Conservation (phyloP, 83 land plant species). For the Thuja plicata region DNA sequence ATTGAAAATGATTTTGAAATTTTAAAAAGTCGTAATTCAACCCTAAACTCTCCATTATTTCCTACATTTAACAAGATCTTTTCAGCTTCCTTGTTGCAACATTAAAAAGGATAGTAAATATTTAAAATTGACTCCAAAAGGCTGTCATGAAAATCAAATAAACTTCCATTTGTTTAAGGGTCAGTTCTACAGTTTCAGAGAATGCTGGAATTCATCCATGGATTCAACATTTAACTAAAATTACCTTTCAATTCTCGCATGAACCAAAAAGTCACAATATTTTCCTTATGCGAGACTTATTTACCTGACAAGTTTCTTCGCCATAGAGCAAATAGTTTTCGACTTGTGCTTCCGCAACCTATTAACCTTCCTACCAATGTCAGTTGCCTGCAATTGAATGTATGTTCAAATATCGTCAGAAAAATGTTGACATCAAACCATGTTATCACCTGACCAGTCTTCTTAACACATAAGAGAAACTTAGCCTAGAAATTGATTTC, state of each 20-base stretch:
- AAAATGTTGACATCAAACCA: background rate
- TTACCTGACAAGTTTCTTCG: conserved; percentile 49
- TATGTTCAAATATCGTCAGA: background rate
- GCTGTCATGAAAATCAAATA: background rate
- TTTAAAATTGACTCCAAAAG: background rate
- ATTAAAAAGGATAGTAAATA: background rate
- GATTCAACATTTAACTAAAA: background rate
- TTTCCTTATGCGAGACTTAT: background rate
- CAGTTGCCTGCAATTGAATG: conserved; percentile 48
- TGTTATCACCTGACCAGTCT: background rate
- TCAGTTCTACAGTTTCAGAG: background rate
- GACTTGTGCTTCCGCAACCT: conserved; percentile 47
- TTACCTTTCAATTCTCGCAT: background rate
- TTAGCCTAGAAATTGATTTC: background rate
- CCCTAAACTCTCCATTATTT: background rate
- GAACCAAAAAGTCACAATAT: background rate
- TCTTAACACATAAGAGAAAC: background rate
- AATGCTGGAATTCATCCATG: background rate
- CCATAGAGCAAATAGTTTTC: conserved; percentile 46
- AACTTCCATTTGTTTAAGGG: background rate
- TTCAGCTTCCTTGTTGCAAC: conserved; percentile 47
- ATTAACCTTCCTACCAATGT: conserved; percentile 74
- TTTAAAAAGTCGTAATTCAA: background rate
- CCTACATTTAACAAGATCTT: conserved; percentile 50
- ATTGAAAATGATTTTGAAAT: background rate